A percentile compares a stretch with the other conserved stretches of the same genome.
These are phyloP conservation scores for Dothistroma pini DNA, from an alignment of 2,329 filamentous ascomycete species.

Conservation along the genomic window DNA sequence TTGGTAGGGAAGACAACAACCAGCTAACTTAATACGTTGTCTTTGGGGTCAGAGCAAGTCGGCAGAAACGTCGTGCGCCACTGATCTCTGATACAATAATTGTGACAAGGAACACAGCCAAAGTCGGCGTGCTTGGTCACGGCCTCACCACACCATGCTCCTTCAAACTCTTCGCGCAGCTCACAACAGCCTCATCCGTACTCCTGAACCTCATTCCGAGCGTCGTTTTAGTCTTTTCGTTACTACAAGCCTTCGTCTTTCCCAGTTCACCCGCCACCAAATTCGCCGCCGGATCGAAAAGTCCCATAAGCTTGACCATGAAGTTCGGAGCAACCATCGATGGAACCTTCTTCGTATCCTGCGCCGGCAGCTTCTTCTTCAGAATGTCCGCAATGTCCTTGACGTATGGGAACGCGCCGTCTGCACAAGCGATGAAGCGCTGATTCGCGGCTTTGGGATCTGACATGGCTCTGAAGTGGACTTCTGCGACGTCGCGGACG, in stretches of 20 bases:
- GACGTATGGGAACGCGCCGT: constrained; percentile 17
- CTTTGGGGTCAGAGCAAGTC: too few relatives aligned
- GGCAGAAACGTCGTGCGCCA: too few relatives aligned
- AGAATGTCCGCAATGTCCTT: constrained; percentile 27
- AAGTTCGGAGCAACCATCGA: constrained; percentile 23
- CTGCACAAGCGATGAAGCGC: constrained; percentile 23
- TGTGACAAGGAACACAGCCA: background rate
- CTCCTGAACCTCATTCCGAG: constrained; percentile 27
- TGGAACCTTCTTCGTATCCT: constrained; percentile 21
- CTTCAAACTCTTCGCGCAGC: constrained; percentile 22
- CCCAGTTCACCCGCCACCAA: constrained; percentile 27
- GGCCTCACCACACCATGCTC: constrained; percentile 22
- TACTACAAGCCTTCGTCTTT: constrained; percentile 18
- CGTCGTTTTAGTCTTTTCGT: constrained; percentile 28
- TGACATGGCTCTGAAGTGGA: constrained; percentile 32
- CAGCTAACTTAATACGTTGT: too few relatives aligned
- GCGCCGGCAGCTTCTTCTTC: constrained; percentile 19
- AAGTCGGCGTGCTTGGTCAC: background rate
- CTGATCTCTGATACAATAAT: too few relatives aligned
- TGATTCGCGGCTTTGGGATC: constrained; percentile 26
- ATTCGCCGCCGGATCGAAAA: constrained; percentile 22
- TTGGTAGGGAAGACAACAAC: too few relatives aligned
- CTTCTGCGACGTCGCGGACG: constrained; percentile 29
- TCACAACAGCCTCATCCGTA: constrained; percentile 24
- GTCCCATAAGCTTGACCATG: constrained; percentile 18